Evolutionary conservation across 2,329 filamentous ascomycete genomes (phyloP).

Genomic region (Microsporum canis): DNA sequence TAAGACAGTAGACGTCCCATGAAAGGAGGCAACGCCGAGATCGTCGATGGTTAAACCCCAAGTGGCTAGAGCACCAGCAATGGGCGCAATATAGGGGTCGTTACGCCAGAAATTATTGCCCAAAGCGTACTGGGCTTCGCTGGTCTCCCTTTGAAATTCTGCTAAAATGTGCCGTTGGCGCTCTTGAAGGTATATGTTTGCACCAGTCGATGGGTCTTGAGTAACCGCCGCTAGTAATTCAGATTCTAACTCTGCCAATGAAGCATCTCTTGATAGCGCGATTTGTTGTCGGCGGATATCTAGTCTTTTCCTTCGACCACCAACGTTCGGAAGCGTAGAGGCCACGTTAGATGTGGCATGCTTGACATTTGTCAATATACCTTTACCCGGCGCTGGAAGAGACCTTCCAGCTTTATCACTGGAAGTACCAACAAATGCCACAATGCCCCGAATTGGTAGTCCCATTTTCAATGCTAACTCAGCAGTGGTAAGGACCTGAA

Average conservation of each 20-base stretch:
- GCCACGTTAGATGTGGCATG: slow-evolving; percentile 3
- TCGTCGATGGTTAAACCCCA: slow-evolving; percentile 33
- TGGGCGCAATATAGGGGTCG: slow-evolving; percentile 23
- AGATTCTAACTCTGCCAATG: background rate
- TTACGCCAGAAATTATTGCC: slow-evolving; percentile 24
- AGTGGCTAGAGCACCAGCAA: slow-evolving; percentile 27
- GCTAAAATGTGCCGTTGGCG: slow-evolving; percentile 7
- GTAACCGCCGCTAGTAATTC: background rate
- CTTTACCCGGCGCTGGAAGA: slow-evolving; percentile 30
- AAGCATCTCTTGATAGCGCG: slow-evolving; percentile 3
- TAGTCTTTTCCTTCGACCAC: slow-evolving; percentile 20
- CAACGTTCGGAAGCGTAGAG: slow-evolving; percentile 21
- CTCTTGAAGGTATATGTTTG: background rate
- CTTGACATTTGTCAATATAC: slow-evolving; percentile 24
- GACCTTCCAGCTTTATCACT: slow-evolving; percentile 28
- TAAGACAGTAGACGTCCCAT: slow-evolving; percentile 32
- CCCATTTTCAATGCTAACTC: slow-evolving; percentile 24
- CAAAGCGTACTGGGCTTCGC: slow-evolving; percentile 16
- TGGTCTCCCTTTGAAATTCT: slow-evolving; percentile 6
- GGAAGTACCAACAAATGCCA: slow-evolving; percentile 26
- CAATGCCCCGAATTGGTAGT: slow-evolving; percentile 17
- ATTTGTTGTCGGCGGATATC: slow-evolving; percentile 13
- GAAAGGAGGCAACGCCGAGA: slow-evolving; percentile 28
- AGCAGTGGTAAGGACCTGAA: slow-evolving; percentile 28
- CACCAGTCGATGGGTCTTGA: background rate